Base-by-base conservation (phyloP, 2,329 filamentous ascomycete genomes). In the Juglanconis oblonga region DNA sequence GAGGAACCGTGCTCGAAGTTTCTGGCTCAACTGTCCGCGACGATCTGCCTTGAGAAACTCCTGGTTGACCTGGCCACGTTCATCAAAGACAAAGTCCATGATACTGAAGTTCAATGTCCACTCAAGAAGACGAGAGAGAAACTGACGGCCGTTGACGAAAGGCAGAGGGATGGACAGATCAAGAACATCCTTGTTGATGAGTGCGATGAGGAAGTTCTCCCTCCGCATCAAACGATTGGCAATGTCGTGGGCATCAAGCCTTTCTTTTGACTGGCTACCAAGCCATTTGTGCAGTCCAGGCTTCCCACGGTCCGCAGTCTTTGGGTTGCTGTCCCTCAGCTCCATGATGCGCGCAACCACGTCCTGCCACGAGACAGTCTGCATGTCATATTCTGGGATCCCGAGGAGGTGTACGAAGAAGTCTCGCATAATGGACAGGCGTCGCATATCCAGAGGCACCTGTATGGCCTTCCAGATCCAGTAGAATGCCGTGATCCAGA, bases 161-260 rank as follows among this genome's bases (percentile, higher is more conserved):
- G 95, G 95, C 2, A 99, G 75, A 2, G 92, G 91, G 3, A 97
- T 82, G 0, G 90, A 92, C 50, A 98, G 79, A 70, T 99, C 88
- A 47, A 99, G 76, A 42, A 98, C 86, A 63, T 98, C 95, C 73
- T 99, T 98, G 79, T 99, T 99, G 77, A 98, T 92, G 68, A 99
- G 81, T 4, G 95, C 95, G 68, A 99, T 97, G 64, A 97, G 84
- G 68, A 97, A 99, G 70, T 99, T 99, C 64, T 97, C 94, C 70
- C 91, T 90, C 61, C 95, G 88, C 95, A 99, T 98, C 50, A 99
- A 77, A 36, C 95, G 87, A 70, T 98, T 99, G 6, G 95, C 95
- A 72, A 99, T 98, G 70, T 97, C 95, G 68, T 97, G 92, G 10
- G 95, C 95, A 74, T 97, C 95, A 67, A 99, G 87, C 64, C 94